phyloP scores from a whole-genome alignment of 768 basidiomycete species.

The Amanita jacksonii region DNA sequence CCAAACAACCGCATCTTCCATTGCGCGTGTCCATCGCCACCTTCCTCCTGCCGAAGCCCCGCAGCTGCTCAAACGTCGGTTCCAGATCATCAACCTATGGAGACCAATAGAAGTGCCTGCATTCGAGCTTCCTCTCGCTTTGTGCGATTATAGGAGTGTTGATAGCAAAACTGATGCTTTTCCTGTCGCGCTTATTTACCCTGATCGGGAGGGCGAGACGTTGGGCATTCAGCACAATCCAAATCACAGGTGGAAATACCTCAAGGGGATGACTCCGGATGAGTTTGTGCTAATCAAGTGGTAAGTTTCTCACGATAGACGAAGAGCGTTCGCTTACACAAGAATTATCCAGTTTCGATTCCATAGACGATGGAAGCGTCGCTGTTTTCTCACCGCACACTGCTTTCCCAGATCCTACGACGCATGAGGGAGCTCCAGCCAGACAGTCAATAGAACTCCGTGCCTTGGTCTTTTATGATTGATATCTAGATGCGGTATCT shows the following conservation, averaged over 20 bases:
- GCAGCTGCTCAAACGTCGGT: constrained; percentile 34
- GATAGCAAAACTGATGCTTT: constrained; percentile 31
- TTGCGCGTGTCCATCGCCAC: constrained; percentile 39
- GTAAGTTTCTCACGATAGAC: too few species aligned
- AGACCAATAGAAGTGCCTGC: constrained; percentile 41
- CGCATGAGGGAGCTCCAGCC: constrained; percentile 31
- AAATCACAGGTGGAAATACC: constrained; percentile 44
- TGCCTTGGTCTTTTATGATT: constrained; percentile 45
- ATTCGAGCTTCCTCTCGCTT: constrained; percentile 38
- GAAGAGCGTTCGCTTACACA: background rate
- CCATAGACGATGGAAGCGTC: constrained; percentile 29
- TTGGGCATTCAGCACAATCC: constrained; percentile 35
- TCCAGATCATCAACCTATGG: constrained; percentile 57
- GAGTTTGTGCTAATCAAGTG: constrained; percentile 47
- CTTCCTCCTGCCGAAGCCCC: constrained; percentile 36
- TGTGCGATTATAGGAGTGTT: constrained; percentile 43
- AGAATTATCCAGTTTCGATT: constrained; percentile 25
- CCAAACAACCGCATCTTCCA: constrained; percentile 36
- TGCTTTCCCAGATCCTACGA: constrained; percentile 37
- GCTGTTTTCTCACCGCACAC: constrained; percentile 44
- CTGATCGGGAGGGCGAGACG: constrained; percentile 44
- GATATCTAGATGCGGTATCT: background rate
- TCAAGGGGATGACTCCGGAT: constrained; percentile 35
- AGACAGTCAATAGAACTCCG: constrained; percentile 46
- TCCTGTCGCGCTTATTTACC: constrained; percentile 36